Evolutionary conservation across 306 rosid genomes (phyloP).

Genomic region (Rosa persica): DNA sequence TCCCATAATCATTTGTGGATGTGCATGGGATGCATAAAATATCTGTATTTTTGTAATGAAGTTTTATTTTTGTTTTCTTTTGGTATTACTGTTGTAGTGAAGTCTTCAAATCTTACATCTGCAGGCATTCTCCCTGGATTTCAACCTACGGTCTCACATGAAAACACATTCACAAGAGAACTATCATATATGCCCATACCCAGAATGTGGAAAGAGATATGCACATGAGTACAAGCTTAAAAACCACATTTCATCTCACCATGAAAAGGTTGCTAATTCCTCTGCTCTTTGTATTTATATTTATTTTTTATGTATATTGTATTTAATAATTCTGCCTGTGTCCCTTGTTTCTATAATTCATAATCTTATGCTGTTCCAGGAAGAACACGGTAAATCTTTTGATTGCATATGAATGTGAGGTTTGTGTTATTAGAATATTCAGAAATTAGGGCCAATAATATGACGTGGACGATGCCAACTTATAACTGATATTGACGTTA

Average conservation of each 20-base stretch:
- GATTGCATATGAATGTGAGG: neutral
- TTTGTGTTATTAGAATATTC: neutral
- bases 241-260: constrained; percentile 87
- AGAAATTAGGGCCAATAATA: neutral
- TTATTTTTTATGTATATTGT: neutral
- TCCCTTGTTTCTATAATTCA: constrained; percentile 7
- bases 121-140: constrained; percentile 95
- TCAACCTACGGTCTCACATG: constrained; percentile 94
- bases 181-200: constrained; percentile 89
- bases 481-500: neutral
- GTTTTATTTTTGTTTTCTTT: neutral
- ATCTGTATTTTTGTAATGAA: neutral
- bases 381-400: neutral
- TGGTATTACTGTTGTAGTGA: neutral
- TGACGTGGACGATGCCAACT: neutral
- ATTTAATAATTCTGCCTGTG: neutral
- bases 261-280: constrained; percentile 72
- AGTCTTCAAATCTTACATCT: constrained; percentile 15
- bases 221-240: constrained; percentile 98
- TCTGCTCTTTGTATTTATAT: neutral
- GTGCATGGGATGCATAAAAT: neutral
- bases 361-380: neutral
- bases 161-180: constrained; percentile 97
- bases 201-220: constrained; percentile 95
- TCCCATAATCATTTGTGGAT: neutral